Evolutionary conservation across 176 grass and related monocot species (phyloP).

Genomic region (Carex scoparia): DNA sequence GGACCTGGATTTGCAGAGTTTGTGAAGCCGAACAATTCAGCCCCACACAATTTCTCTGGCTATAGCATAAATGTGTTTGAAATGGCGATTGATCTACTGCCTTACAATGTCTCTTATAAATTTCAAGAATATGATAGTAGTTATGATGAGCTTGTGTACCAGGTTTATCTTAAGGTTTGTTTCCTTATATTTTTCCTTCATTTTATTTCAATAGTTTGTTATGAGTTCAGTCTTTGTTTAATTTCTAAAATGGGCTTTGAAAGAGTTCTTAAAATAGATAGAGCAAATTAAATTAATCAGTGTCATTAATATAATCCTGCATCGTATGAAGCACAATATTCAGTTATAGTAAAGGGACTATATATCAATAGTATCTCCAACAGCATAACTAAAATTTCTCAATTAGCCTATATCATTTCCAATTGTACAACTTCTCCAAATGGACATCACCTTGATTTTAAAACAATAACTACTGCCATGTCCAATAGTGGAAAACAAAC

Average conservation of each 20-base stretch:
- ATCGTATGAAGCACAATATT: background rate
- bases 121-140: slow-evolving; percentile 43
- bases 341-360: background rate
- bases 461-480: background rate
- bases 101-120: background rate
- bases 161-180: slow-evolving; percentile 57
- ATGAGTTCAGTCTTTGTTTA: background rate
- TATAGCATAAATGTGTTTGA: slow-evolving; percentile 57
- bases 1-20: slow-evolving; percentile 47
- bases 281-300: no score
- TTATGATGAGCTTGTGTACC: slow-evolving; percentile 62
- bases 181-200: slow-evolving; percentile 7
- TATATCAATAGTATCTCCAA: background rate
- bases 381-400: background rate
- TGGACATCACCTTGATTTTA: background rate
- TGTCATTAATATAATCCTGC: no score
- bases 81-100: slow-evolving; percentile 18
- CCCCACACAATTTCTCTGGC: background rate
- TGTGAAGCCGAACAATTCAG: slow-evolving; percentile 16
- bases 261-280: no score
- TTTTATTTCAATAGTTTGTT: background rate
- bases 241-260: background rate
- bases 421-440: background rate
- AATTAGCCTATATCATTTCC: background rate
- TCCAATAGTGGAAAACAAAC: background rate